Evolutionary conservation across 495 filamentous ascomycete genomes (phyloP).

Genomic region (Chaetomidium leptoderma): DNA sequence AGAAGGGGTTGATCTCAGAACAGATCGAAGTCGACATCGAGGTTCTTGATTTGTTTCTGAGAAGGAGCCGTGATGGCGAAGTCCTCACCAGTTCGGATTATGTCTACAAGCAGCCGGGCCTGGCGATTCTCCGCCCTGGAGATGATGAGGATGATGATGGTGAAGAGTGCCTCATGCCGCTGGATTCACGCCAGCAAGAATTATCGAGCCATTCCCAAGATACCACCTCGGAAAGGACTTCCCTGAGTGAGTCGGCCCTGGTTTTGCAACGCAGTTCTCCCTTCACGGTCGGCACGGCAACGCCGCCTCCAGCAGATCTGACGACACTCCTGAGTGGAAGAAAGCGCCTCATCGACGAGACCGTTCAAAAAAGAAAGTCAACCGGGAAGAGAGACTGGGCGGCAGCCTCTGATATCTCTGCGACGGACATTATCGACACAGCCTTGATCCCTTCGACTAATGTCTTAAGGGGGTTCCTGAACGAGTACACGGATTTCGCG

Average conservation of each 20-base stretch:
- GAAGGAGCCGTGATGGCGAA: slow-evolving; percentile 15
- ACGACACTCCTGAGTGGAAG: slow-evolving; percentile 15
- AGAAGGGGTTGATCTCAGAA: slow-evolving; percentile 25
- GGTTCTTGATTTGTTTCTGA: slow-evolving; percentile 25
- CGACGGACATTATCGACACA: neutral
- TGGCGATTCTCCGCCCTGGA: slow-evolving; percentile 48
- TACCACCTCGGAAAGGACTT: neutral
- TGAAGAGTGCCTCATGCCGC: slow-evolving; percentile 34
- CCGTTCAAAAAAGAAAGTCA: neutral
- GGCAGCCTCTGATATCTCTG: neutral
- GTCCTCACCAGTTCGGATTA: slow-evolving; percentile 39
- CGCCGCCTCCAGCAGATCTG: slow-evolving; percentile 6
- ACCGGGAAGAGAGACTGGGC: neutral
- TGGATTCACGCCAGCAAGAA: neutral
- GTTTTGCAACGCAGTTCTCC: neutral
- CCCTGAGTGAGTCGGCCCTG: neutral
- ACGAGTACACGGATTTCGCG: slow-evolving; percentile 22
- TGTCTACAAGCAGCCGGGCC: slow-evolving; percentile 50
- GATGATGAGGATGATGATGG: slow-evolving; percentile 46
- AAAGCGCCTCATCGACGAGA: slow-evolving; percentile 21
- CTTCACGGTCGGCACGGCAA: neutral
- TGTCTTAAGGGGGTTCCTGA: slow-evolving; percentile 14
- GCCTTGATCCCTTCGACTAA: slow-evolving; percentile 13
- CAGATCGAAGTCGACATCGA: slow-evolving; percentile 33
- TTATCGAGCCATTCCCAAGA: neutral